Evolutionary conservation across 2,329 filamentous ascomycete species (phyloP).

Genomic region (Paecilomyces fulvus): DNA sequence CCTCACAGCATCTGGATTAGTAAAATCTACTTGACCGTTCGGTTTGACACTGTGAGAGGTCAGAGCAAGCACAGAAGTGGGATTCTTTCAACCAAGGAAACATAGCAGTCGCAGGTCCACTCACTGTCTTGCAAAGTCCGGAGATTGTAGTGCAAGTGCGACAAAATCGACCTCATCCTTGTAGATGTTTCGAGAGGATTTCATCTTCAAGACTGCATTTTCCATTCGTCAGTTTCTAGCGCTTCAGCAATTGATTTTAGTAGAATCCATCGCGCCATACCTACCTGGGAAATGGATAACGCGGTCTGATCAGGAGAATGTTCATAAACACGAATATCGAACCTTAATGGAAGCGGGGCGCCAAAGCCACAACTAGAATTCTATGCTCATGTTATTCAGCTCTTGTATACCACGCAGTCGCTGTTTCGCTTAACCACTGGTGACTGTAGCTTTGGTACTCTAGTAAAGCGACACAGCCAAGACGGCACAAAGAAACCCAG

Average conservation of each 20-base stretch:
- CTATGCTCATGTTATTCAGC: not conserved
- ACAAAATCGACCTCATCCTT: conserved; percentile 54
- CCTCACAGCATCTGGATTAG: conserved; percentile 65
- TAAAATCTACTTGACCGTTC: conserved; percentile 66
- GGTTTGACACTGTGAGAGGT: conserved; percentile 38
- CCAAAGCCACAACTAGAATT: not conserved
- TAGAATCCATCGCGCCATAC: not conserved
- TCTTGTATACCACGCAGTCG: not conserved
- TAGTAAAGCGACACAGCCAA: not conserved
- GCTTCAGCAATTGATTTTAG: not conserved
- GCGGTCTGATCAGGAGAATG: not conserved
- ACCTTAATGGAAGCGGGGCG: not conserved
- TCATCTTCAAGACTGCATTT: conserved; percentile 16
- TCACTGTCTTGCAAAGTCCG: conserved; percentile 52
- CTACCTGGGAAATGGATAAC: not conserved
- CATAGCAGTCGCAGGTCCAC: conserved; percentile 14
- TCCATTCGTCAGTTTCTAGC: not conserved
- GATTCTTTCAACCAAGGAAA: not conserved
- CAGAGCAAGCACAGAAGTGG: conserved; percentile 2
- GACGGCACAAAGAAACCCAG: not conserved
- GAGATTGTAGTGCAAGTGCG: conserved; percentile 49
- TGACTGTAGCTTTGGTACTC: not conserved
- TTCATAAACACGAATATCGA: not conserved
- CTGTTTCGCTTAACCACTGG: not conserved
- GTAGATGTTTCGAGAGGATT: conserved; percentile 41